A percentile compares a stretch with the other conserved stretches of the same genome.
phyloP scores from a whole-genome alignment of 73 alveolate species.

The Paramecium bursaria region DNA sequence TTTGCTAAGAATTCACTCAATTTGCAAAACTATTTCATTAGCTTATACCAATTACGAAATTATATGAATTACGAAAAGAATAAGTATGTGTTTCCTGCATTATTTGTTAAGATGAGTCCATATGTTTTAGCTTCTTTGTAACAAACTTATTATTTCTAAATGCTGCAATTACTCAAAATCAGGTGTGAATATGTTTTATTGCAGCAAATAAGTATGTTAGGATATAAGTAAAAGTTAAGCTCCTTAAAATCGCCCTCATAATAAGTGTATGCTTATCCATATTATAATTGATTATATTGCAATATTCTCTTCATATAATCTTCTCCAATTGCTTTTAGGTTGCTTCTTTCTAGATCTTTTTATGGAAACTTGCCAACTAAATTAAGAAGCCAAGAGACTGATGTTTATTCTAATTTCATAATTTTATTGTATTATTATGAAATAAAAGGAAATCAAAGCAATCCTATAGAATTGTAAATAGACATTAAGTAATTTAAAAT shows the following conservation, averaged over 20 bases:
- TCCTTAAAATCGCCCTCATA: neutral
- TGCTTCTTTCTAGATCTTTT: slow-evolving; percentile 19
- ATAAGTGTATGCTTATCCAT: slow-evolving; percentile 6
- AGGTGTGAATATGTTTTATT: neutral
- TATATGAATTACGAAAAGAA: slow-evolving; percentile 19
- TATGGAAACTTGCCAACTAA: slow-evolving; percentile 25
- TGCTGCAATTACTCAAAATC: slow-evolving; percentile 39
- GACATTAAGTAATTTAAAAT: neutral
- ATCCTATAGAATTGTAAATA: neutral
- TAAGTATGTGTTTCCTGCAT: slow-evolving; percentile 41
- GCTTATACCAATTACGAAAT: slow-evolving; percentile 39
- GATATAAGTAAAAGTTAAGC: neutral
- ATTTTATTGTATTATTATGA: neutral
- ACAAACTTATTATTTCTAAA: neutral
- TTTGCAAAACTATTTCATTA: slow-evolving; percentile 53
- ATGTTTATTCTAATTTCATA: neutral
- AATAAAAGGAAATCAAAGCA: neutral
- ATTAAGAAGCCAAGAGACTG: slow-evolving; percentile 24
- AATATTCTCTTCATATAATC: slow-evolving; percentile 31
- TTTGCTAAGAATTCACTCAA: slow-evolving; percentile 34
- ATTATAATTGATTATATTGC: neutral
- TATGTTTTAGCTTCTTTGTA: slow-evolving; percentile 51
- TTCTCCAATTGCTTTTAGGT: slow-evolving; percentile 21
- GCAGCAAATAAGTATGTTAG: slow-evolving; percentile 13
- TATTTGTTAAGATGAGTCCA: slow-evolving; percentile 47